Percentiles rank a stretch among this genome's conserved stretches.
Evolutionary conservation across 805 yeast genomes (phyloP).

Genomic region (Wickerhamomyces silvicola): DNA sequence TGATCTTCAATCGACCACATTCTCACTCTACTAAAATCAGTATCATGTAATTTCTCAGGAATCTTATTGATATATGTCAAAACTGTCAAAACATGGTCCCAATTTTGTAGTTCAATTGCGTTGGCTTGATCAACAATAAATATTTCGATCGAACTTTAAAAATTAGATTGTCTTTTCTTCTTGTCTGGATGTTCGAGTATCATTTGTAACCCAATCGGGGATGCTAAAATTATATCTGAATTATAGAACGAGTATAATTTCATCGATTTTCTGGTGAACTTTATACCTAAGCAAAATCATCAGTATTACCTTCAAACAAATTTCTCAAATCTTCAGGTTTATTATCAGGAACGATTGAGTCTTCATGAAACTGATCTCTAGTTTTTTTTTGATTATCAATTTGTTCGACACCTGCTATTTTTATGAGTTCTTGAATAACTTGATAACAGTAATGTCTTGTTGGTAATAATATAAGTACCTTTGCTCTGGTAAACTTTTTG

Average conservation of each 20-base stretch:
- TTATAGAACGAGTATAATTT: slow-evolving; percentile 80
- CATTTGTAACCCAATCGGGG: slow-evolving; percentile 84
- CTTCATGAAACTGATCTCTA: slow-evolving; percentile 57
- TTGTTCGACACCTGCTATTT: slow-evolving; percentile 61
- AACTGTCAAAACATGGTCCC: slow-evolving; percentile 75
- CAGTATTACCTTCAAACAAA: slow-evolving; percentile 80
- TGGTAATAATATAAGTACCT: slow-evolving; percentile 75
- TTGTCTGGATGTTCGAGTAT: slow-evolving; percentile 60
- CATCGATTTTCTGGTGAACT: slow-evolving; percentile 80
- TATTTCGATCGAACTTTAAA: slow-evolving; percentile 82
- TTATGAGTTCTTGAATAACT: slow-evolving; percentile 54
- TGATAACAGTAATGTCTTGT: slow-evolving; percentile 74
- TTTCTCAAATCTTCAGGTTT: slow-evolving; percentile 83
- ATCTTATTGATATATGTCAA: slow-evolving; percentile 65
- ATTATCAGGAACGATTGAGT: slow-evolving; percentile 34
- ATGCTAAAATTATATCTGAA: slow-evolving; percentile 82
- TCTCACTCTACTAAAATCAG: slow-evolving; percentile 87
- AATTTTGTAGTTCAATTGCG: slow-evolving; percentile 84
- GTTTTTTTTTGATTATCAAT: slow-evolving; percentile 79
- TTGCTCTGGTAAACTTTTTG: slow-evolving; percentile 95
- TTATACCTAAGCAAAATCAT: slow-evolving; percentile 89
- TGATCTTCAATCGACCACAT: slow-evolving; percentile 91
- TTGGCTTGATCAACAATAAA: slow-evolving; percentile 77
- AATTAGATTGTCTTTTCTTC: slow-evolving; percentile 65
- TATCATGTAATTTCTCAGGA: slow-evolving; percentile 72